Conservation (phyloP, 2,329 filamentous ascomycete species). For the Penicillium expansum region DNA sequence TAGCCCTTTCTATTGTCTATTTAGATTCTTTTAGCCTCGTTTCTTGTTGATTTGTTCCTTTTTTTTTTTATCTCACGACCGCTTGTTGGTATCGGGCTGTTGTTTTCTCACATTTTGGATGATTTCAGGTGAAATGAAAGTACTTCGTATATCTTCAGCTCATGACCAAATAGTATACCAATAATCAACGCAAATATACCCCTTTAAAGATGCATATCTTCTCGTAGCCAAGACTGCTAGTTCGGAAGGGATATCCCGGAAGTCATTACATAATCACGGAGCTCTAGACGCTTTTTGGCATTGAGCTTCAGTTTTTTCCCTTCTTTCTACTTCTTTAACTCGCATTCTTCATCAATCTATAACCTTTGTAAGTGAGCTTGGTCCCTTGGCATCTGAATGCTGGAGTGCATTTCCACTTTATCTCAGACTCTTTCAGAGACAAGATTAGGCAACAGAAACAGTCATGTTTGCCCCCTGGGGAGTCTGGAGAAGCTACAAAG, state of each 20-base stretch:
- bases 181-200: not conserved
- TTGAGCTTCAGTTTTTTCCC: slow-evolving; percentile 24
- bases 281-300: slow-evolving; percentile 21
- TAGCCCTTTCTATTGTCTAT: slow-evolving; percentile 1
- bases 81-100: not conserved
- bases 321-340: slow-evolving; percentile 18
- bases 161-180: not conserved
- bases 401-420: not conserved
- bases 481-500: slow-evolving; percentile 10
- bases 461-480: slow-evolving; percentile 1
- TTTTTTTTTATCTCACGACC: not conserved
- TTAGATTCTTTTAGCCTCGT: not conserved
- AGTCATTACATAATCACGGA: slow-evolving; percentile 17
- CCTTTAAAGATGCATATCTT: not conserved
- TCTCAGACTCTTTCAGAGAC: not conserved
- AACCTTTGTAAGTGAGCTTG: slow-evolving; percentile 16
- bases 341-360: slow-evolving; percentile 16
- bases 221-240: not conserved
- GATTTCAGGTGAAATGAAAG: not conserved
- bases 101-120: not conserved
- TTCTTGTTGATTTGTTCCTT: not conserved
- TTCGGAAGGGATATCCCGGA: slow-evolving; percentile 9
- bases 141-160: not conserved
- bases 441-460: not conserved
- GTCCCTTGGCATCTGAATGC: not conserved